Conservation (phyloP, 768 basidiomycete species). For the Pleurotus cornucopiae region DNA sequence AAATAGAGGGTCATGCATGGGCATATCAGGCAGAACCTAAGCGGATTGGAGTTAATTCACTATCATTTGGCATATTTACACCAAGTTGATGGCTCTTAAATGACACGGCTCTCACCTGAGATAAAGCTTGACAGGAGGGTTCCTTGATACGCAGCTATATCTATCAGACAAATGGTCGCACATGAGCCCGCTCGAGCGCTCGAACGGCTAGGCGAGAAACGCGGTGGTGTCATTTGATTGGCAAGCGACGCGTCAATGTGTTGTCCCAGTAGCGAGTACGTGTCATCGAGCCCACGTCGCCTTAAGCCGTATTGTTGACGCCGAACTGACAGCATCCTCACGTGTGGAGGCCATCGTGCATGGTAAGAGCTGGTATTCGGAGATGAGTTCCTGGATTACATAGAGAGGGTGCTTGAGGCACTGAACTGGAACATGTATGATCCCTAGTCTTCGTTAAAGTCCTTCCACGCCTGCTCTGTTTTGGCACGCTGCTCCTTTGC, state of each 20-base stretch:
- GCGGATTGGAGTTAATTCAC: constrained; percentile 67
- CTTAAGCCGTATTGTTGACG: constrained; percentile 1
- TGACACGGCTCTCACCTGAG: background rate
- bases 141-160: constrained; percentile 60
- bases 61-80: constrained; percentile 81
- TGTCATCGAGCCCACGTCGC: constrained; percentile 16
- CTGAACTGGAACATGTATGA: background rate
- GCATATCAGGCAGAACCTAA: constrained; percentile 64
- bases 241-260: constrained; percentile 74
- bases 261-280: constrained; percentile 81
- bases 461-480: constrained; percentile 56
- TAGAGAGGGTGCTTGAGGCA: background rate
- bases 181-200: constrained; percentile 70
- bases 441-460: constrained; percentile 41
- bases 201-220: constrained; percentile 67
- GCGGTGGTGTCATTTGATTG: constrained; percentile 69
- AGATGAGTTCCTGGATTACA: background rate
- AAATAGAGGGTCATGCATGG: constrained; percentile 63
- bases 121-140: constrained; percentile 69
- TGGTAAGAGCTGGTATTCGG: constrained; percentile 36
- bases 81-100: constrained; percentile 33
- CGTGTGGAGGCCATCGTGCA: constrained; percentile 59
- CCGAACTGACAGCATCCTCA: constrained; percentile 42
- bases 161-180: constrained; percentile 63
- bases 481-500: constrained; percentile 56